These are phyloP conservation scores for Phylloboletellus chloephorus DNA, from an alignment of 1,284 basidiomycete genomes.

Conservation along the genomic window DNA sequence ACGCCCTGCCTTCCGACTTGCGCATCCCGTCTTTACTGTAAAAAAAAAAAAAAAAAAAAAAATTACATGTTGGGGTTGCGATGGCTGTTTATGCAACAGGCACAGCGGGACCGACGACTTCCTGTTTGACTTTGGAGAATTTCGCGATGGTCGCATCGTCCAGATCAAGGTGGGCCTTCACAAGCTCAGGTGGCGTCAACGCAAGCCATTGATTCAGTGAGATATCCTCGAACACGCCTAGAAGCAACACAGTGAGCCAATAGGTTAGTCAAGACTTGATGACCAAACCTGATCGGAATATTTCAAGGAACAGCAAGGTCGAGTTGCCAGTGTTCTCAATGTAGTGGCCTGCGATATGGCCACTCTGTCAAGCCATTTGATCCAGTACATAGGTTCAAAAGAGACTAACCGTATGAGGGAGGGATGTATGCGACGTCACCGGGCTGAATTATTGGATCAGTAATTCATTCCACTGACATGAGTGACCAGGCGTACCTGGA, in stretches of 20 bases:
- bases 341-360: conserved; percentile 47
- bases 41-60: neutral
- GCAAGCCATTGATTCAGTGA: conserved; percentile 52
- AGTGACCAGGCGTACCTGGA: conserved; percentile 32
- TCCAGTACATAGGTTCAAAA: neutral
- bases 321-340: conserved; percentile 65
- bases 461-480: neutral
- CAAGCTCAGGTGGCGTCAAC: conserved; percentile 46
- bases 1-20: no score
- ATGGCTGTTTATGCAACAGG: neutral
- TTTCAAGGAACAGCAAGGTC: conserved; percentile 54
- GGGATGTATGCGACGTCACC: conserved; percentile 59
- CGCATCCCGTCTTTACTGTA: neutral
- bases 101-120: conserved; percentile 27
- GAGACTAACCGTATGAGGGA: conserved; percentile 40
- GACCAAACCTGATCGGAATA: conserved; percentile 49
- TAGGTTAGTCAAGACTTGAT: neutral
- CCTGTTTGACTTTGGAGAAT: conserved; percentile 33
- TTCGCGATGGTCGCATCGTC: conserved; percentile 40
- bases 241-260: conserved; percentile 8
- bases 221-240: conserved; percentile 38
- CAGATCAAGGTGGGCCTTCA: conserved; percentile 50
- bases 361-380: neutral
- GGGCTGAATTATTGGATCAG: conserved; percentile 29
- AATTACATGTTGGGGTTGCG: conserved; percentile 14